Evolutionary conservation across 1,284 basidiomycete genomes (phyloP).

Genomic region (Ganoderma lingzhi): DNA sequence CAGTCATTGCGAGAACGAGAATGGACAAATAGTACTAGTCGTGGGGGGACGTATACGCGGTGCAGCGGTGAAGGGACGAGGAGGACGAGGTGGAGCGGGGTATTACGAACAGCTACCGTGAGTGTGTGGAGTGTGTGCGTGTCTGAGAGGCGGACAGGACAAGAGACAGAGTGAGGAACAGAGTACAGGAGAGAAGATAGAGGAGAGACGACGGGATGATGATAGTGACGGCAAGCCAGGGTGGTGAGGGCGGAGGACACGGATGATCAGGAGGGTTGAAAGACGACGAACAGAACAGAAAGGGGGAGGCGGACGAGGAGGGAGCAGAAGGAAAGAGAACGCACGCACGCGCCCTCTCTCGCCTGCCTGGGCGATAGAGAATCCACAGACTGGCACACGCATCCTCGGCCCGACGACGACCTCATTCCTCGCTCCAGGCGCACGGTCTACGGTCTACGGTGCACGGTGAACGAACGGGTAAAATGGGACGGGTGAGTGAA

Average conservation of each 20-base stretch:
- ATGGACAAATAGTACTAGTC: constrained; percentile 39
- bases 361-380: neutral
- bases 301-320: neutral
- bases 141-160: constrained; percentile 2
- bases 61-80: neutral
- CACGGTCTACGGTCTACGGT: constrained; percentile 1
- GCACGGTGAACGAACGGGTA: neutral
- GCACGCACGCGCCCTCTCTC: neutral
- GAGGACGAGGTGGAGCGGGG: constrained; percentile 24
- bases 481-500: neutral
- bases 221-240: neutral
- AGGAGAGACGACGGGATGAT: neutral
- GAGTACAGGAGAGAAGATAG: neutral
- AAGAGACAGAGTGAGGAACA: neutral
- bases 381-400: neutral
- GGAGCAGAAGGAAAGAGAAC: neutral
- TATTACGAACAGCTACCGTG: constrained; percentile 39
- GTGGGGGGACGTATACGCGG: constrained; percentile 28
- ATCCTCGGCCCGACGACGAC: neutral
- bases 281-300: neutral
- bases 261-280: neutral
- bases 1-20: constrained; percentile 35
- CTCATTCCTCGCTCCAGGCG: constrained; percentile 1
- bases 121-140: constrained; percentile 11
- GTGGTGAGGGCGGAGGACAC: too few relatives aligned